A percentile compares a stretch with the other conserved stretches of the same genome.
phyloP scores from a whole-genome alignment of 495 filamentous ascomycete species.

The Hypoxylon fragiforme region DNA sequence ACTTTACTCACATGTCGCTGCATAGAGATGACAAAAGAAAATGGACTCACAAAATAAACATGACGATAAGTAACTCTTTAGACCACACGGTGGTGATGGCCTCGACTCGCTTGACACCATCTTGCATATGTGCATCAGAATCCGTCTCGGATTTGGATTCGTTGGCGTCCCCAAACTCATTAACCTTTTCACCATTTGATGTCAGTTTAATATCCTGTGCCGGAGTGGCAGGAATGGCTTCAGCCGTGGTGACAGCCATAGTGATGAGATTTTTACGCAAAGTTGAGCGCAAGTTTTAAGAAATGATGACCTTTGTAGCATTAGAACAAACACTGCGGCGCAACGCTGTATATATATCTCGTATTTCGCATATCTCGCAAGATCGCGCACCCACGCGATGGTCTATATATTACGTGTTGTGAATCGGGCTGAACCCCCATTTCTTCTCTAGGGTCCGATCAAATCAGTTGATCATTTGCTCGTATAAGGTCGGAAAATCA shows the following conservation, averaged over 20 bases:
- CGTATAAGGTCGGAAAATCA: not conserved
- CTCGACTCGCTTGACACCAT: slow-evolving; percentile 45
- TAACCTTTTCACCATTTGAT: not conserved
- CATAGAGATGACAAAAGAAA: not conserved
- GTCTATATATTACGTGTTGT: not conserved
- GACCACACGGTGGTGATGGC: slow-evolving; percentile 45
- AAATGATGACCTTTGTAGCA: too few species aligned
- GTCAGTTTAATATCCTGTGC: not conserved
- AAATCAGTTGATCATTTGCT: not conserved
- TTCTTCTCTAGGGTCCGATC: too few species aligned
- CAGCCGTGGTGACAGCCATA: not conserved
- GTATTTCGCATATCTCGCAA: not conserved
- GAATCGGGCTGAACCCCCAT: not conserved
- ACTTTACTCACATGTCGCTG: too few species aligned
- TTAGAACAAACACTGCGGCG: not conserved
- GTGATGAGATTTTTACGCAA: not conserved
- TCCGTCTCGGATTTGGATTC: not conserved
- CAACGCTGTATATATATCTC: not conserved
- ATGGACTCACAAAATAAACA: slow-evolving; percentile 39
- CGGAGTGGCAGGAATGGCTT: not conserved
- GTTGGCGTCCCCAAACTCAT: not conserved
- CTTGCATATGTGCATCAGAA: slow-evolving; percentile 20
- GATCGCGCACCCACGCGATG: not conserved
- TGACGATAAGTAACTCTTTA: slow-evolving; percentile 36
- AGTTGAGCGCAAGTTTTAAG: not conserved